Base-by-base conservation (phyloP, 2,329 filamentous ascomycete genomes). In the Calonectria hongkongensis region DNA sequence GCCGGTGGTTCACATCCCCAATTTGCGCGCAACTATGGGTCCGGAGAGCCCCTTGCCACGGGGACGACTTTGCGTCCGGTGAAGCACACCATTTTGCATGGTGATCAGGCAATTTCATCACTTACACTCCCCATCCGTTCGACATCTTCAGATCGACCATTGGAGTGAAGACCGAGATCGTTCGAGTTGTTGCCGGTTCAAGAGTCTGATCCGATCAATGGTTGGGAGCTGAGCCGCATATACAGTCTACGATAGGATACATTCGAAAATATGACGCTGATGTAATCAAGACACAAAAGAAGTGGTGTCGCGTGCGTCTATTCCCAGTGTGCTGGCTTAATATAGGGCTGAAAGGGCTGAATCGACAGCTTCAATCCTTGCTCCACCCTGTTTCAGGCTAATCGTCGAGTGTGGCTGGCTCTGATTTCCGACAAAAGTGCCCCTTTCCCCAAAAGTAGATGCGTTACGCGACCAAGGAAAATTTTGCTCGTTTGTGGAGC, bases 1-100 rank as follows among this genome's bases (percentile, higher is more conserved):
- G 33, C 54, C 8, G 54, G 54, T 5, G 54, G 54, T 13, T 60
- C 54, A 0, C 54, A 60, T 18, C 54, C 54, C 54, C 54, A 60
- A 21, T 60, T 60, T 60, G 54, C 54, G 13, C 54, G 54, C 25
- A 41, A 60, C 6, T 39, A 41, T 10, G 54, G 54, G 21, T 27
- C 54, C 0, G 54, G 33, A 27, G 54, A 60, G 36, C 54, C 54
- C 10, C 54, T 60, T 27, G 54, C 54, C 6, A 60, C 54, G 6
- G 54, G 33, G 1, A 60, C 54, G 2, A 60, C 54, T 6, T 27
- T 60, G 13, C 9, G 36, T 41, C 54, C 54, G 4, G 54, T 28
- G 12, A 41, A 41, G 36, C 54, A 60, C 18, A 60, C 54, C 21
- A 13, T 60, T 1, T 60, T 60, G 21, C 10, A 60, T 41, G 33